Evolutionary conservation across 2,329 filamentous ascomycete genomes (phyloP).

Genomic region (Corynespora cassiicola): DNA sequence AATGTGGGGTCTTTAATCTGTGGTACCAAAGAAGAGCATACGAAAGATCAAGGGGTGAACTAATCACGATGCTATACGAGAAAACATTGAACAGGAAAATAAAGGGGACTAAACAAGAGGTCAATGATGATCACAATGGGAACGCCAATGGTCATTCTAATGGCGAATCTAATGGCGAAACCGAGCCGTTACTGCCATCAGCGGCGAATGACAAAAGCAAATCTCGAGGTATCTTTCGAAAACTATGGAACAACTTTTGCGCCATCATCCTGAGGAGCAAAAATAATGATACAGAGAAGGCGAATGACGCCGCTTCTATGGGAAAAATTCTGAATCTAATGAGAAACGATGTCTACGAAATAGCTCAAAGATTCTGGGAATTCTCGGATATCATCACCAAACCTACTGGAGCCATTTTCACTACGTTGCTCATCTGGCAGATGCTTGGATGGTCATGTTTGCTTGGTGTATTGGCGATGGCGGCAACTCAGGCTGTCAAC

Average conservation of each 20-base stretch:
- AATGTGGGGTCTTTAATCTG: constrained; percentile 71
- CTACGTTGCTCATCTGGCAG: constrained; percentile 75
- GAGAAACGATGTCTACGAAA: constrained; percentile 81
- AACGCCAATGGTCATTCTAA: constrained; percentile 20
- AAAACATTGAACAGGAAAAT: constrained; percentile 75
- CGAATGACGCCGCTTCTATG: constrained; percentile 73
- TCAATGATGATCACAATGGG: constrained; percentile 18
- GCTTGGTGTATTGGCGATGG: constrained; percentile 72
- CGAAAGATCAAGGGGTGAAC: constrained; percentile 82
- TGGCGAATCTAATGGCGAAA: constrained; percentile 9
- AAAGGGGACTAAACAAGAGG: constrained; percentile 35
- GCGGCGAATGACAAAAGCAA: constrained; percentile 14
- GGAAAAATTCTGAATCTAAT: constrained; percentile 91
- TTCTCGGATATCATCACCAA: constrained; percentile 77
- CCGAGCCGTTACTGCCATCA: too few species aligned
- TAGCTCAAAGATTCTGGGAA: constrained; percentile 87
- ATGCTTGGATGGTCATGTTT: constrained; percentile 83
- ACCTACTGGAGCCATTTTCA: constrained; percentile 77
- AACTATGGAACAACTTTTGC: too few species aligned
- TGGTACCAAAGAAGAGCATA: constrained; percentile 89
- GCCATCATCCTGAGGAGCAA: constrained; percentile 17
- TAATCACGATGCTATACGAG: constrained; percentile 84
- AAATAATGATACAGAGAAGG: constrained; percentile 45
- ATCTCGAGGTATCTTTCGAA: constrained; percentile 10
- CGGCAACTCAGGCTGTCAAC: constrained; percentile 74